Evolutionary conservation across 331 rosid species (phyloP), one percentile per base, ranked within the genome.

Genomic region (Acacia pycnantha): DNA sequence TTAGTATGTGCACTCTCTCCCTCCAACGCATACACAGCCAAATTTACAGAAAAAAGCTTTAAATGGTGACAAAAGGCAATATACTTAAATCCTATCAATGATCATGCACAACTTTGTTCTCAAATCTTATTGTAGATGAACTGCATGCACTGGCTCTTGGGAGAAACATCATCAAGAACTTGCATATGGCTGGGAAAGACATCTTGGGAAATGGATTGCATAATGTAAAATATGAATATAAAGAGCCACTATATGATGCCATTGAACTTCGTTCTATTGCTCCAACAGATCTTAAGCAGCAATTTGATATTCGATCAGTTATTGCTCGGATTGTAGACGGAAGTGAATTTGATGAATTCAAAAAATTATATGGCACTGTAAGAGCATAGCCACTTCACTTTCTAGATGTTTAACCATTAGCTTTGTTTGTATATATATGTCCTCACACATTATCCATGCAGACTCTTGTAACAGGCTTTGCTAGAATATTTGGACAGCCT

Each of bases 391-490:
- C 84, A 48, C 86, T 85, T 78, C 24, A 82, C 77, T 77, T 79
- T 72, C 47, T 67, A 31, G 64, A 24, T 66, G 26, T 77, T 77
- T 82, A 58, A 74, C 70, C 70, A 21, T 31, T 80, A 18, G 33
- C 48, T 65, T 66, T 59, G 48, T 65, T 18, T 82, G 33, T 31
- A 37, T 31, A 48, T 35, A 33, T 27, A 69, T 35, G 46, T 81
- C 40, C 68, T 77, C 54, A 80, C 41, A 78, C 43, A 2, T 74
- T 56, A 65, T 82, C 77, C 68, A 10, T 88, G 93, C 96, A 95
- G 98, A 95, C 98, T 75, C 94, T 95, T 79, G 92, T 95, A 78
- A 95, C 98, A 69, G 98, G 97, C 50, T 93, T 95, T 88, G 98
- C 94, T 73, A 91, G 90, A 81, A 93, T 95, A 77, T 89, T 84